Percentiles rank a stretch among this genome's conserved stretches.
Conservation (phyloP, 1,139 yeast species). For the Scheffersomyces lignicola region DNA sequence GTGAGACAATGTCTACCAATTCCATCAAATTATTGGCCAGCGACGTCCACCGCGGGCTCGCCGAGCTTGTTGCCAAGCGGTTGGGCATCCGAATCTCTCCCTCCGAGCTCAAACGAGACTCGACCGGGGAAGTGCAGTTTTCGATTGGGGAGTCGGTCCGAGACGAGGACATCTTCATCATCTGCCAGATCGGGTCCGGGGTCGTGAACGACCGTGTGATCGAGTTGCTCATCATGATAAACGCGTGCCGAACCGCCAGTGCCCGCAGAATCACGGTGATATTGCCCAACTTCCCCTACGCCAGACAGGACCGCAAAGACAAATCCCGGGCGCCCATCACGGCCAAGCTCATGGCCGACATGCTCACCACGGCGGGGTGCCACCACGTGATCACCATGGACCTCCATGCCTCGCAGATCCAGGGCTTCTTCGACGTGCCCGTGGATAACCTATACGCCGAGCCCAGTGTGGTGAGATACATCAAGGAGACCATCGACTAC, state of each 20-base stretch:
- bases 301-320: conserved; percentile 82
- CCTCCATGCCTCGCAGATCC: conserved; percentile 81
- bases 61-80: conserved; percentile 68
- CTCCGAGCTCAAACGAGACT: conserved; percentile 66
- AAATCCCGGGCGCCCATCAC: conserved; percentile 82
- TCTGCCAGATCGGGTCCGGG: conserved; percentile 68
- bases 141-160: conserved; percentile 75
- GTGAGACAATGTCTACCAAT: conserved; percentile 72
- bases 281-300: conserved; percentile 79
- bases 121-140: conserved; percentile 71
- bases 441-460: conserved; percentile 83
- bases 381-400: conserved; percentile 83
- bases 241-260: conserved; percentile 77
- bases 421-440: conserved; percentile 79
- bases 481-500: conserved; percentile 50
- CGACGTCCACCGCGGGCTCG: conserved; percentile 88
- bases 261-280: conserved; percentile 80
- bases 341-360: conserved; percentile 74
- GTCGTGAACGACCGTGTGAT: conserved; percentile 68
- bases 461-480: conserved; percentile 70
- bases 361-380: conserved; percentile 78
- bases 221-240: conserved; percentile 70
- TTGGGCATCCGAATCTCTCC: conserved; percentile 63
- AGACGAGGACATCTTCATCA: conserved; percentile 74
- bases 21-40: conserved; percentile 88